A percentile compares a stretch with the other conserved stretches of the same genome.
Evolutionary conservation across 108 stramenopile genomes (phyloP).

Genomic region (Hondaea fermentalgiana): DNA sequence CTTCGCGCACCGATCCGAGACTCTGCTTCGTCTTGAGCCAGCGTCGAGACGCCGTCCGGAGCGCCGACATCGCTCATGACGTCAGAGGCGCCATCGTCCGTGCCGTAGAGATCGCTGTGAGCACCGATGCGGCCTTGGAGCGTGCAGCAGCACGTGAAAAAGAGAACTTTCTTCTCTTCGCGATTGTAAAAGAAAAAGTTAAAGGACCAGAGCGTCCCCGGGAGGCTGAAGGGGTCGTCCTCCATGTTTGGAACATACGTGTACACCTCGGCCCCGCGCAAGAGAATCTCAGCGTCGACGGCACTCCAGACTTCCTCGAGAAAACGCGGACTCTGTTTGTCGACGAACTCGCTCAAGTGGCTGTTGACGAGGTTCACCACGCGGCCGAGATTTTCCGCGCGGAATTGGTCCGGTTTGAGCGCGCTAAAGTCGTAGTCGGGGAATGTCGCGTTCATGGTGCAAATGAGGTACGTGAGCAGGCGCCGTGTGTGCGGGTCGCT

Average conservation of each 20-base stretch:
- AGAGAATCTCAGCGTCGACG: not conserved
- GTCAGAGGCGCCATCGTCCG: not conserved
- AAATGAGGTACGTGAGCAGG: not conserved
- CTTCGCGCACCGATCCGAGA: not conserved
- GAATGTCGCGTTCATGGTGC: constrained; percentile 13
- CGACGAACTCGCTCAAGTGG: not conserved
- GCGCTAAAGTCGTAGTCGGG: constrained; percentile 13
- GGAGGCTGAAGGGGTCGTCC: not conserved
- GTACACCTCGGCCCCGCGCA: not conserved
- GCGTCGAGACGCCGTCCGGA: not conserved
- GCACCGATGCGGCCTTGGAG: not conserved
- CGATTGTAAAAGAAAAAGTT: constrained; percentile 10
- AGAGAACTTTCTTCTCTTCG: not conserved
- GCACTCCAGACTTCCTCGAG: constrained; percentile 11
- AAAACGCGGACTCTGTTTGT: not conserved
- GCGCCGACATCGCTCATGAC: not conserved
- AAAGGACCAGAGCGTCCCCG: not conserved
- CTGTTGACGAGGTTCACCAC: not conserved
- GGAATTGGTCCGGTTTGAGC: not conserved
- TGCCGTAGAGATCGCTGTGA: not conserved
- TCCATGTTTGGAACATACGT: constrained; percentile 3
- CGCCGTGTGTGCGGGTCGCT: not conserved
- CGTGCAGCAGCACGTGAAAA: constrained; percentile 17
- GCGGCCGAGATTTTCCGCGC: not conserved
- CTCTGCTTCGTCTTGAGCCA: not conserved